Percentiles rank a stretch among this genome's conserved stretches.
phyloP scores from a whole-genome alignment of 2,329 filamentous ascomycete species.

The Sporothrix euskadiensis region DNA sequence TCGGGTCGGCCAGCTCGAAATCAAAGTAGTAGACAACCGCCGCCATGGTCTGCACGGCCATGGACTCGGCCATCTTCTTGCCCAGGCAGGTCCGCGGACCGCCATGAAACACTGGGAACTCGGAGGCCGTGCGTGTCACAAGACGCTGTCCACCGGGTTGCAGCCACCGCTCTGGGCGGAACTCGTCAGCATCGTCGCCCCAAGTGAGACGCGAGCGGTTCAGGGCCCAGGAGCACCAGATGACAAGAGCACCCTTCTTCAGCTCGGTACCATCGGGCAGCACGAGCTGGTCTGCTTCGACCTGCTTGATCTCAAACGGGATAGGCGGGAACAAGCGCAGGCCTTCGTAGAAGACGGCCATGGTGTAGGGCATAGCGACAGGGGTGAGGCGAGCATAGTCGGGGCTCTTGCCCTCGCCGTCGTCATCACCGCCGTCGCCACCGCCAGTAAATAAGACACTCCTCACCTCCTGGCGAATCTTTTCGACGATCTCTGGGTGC shows the following conservation, averaged over 20 bases:
- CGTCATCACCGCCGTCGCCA: constrained; percentile 27
- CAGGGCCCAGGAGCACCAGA: constrained; percentile 67
- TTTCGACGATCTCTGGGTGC: constrained; percentile 45
- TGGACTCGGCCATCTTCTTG: constrained; percentile 63
- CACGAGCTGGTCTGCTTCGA: constrained; percentile 46
- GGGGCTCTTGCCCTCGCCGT: constrained; percentile 27
- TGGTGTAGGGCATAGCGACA: constrained; percentile 54
- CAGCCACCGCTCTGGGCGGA: constrained; percentile 61
- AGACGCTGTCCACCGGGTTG: constrained; percentile 36
- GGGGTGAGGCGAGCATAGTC: constrained; percentile 46
- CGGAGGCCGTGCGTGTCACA: constrained; percentile 50
- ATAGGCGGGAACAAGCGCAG: constrained; percentile 64
- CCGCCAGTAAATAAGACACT: constrained; percentile 33
- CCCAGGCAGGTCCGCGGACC: constrained; percentile 62
- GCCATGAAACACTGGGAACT: constrained; percentile 67
- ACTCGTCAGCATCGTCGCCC: constrained; percentile 57
- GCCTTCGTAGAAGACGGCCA: constrained; percentile 63
- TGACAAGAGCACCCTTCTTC: constrained; percentile 54
- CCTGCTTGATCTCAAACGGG: constrained; percentile 66
- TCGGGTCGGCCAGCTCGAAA: constrained; percentile 43
- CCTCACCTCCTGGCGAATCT: constrained; percentile 48
- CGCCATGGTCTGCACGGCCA: constrained; percentile 59
- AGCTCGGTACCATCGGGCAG: constrained; percentile 63
- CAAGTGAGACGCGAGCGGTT: constrained; percentile 58
- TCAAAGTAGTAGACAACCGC: constrained; percentile 53